Base-by-base conservation (phyloP, 768 basidiomycete species). In the Lactarius quietus region DNA sequence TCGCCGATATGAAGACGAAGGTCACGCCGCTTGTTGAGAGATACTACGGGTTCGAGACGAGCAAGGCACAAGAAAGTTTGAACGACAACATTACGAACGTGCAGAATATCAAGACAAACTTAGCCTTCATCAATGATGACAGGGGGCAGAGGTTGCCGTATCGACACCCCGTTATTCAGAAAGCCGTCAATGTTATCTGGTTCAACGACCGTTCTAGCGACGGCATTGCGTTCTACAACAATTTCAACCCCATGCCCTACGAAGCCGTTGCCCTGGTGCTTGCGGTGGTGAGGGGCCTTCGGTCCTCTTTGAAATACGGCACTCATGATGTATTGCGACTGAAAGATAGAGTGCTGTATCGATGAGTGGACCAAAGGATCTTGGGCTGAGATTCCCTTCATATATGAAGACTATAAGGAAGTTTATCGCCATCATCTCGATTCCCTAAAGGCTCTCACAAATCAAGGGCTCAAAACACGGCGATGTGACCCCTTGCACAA, bases 181-280 rank as follows among this genome's bases (percentile, higher is more conserved):
- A 62, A 38, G 65, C 56, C 8, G 53, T 66, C 39, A 59, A 66
- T 28, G 20, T 66, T 3, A 31, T 66, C 39, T 66, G 61, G 65
- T 66, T 66, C 57, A 54, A 62, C 33, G 65, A 59, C 51, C 61
- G 65, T 38, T 57, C 56, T 36, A 59, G 65, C 31, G 65, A 66
- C 5, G 65, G 65, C 41, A 31, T 62, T 15, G 14, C 58, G 15
- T 66, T 62, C 45, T 45, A 61, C 51, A 48, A 29, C 28, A 18
- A 35, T 28, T 66, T 66, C 52, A 57, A 58, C 28, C 65, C 61
- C 20, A 66, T 62, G 55, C 65, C 65, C 8, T 66, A 66, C 33
- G 65, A 66, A 43, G 61, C 57, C n/a, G 58, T 66, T 3, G 65
- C 65, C 35, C 51, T 66, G 6, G 61, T 66, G 9, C 65, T 66